Evolutionary conservation across 2,329 filamentous ascomycete species (phyloP), one percentile per base, ranked within the genome.

Genomic region (Capronia epimyces): DNA sequence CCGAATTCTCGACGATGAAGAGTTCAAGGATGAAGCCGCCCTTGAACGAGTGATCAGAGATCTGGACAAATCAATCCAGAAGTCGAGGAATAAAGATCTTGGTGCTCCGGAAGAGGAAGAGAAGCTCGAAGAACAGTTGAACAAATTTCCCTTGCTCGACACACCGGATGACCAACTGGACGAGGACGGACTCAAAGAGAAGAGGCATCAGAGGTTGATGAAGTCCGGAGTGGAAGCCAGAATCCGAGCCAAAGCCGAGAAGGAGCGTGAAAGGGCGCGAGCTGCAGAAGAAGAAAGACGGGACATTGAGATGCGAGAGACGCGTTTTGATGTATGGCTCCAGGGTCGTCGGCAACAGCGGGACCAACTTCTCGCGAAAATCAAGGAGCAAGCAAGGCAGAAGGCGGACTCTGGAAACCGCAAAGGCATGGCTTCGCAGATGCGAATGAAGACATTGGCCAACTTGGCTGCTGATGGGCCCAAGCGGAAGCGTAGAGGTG

Each of bases 401-500:
- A 96, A 95, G 71, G 88, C 89, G 37, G 93, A 98, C 65, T 80
- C 96, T 1, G 90, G 91, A 50, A 97, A 97, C 70, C 87, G 93
- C 65, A 98, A 98, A 69, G 96, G 90, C 0, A 82, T 96, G 16
- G 93, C 93, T 7, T 93, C 87, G 50, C 91, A 97, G 69, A 94
- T 95, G 71, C 87, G 93, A 57, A 98, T 98, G 93, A 97, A 97
- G 72, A 91, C 85, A 44, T 89, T 98, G 52, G 93, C 93, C 53
- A 96, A 95, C 64, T 83, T 98, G 1, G 93, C 93, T 2, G 90
- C 91, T 0, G 93, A 98, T 67, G 83, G 81, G 4, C 89, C 91
- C 5, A 76, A 76, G 58, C 89, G 90, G 67, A 94, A 95, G 69
- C 81, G 91, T 50, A 78, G 89, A 12, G 83, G 90, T 15, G 89